Evolutionary conservation across 2,329 filamentous ascomycete genomes (phyloP), one percentile per base, ranked within the genome.

Genomic region (Scopulariopsis brevicaulis): DNA sequence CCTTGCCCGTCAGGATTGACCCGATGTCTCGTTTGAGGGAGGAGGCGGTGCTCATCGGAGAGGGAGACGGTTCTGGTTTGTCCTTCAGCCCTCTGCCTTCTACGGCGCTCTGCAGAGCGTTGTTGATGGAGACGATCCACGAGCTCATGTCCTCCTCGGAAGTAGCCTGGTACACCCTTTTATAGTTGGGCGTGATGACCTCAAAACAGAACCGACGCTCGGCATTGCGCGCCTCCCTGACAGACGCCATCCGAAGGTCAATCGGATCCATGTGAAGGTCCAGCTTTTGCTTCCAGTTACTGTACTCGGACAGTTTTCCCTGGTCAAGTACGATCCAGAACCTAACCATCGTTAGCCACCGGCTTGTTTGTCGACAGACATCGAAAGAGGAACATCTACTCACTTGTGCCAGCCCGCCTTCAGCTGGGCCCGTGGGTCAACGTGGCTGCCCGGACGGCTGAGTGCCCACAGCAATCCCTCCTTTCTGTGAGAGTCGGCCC

Each of bases 371-470:
- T 22, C 20, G 20, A 6, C 20, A 22, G 46, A 24, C 11, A n/a
- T 22, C 46, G 7, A 8, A 22, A 50, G 7, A 43, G 20, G 22
- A 35, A 7, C n/a, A 8, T 15, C 18, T 55, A 81, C 87, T 74
- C 77, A 96, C 89, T 99, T 99, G 71, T 99, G 94, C 94, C 94
- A 99, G 55, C 90, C 92, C 71, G 96, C 91, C 70, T 97, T 96
- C 64, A 99, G 77, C 20, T 90, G 92, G 8, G 61, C 58, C 64
- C 94, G 90, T 11, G 94, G 94, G 69, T 99, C 95, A 32, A 94
- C 92, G 70, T 99, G 94, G 59, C 90, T 93, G 20, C 92, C 92
- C 3, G 93, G 93, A 62, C 90, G 84, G 67, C 93, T 97, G 52
- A 97, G 75, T 28, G 95, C 91, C 94, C 94, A 99, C 8, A 99